Evolutionary conservation across 208 protist species (phyloP), one percentile per base, ranked within the genome.

Genomic region (Acanthamoeba healyi): DNA sequence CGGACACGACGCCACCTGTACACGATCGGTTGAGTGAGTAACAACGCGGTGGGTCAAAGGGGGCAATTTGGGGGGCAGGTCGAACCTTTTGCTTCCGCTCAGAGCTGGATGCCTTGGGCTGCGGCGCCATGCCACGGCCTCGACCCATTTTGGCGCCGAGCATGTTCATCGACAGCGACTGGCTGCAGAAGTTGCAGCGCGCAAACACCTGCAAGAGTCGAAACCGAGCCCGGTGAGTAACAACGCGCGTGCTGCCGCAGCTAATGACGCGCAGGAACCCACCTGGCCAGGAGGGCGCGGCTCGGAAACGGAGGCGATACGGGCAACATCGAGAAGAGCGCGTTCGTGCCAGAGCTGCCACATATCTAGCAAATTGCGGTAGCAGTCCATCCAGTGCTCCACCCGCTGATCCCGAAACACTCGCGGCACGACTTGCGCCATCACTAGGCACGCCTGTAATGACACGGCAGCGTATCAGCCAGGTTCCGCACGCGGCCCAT

Each of bases 321-420:
- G 63, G 34, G 77, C 70, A 22, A 94, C 95, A 54, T 98, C 97
- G 26, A 98, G 93, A 6, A 58, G 70, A 26, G 96, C 96, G 24
- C 97, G 86, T 29, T 94, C 86, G 54, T 97, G 93, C 96, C 96
- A 98, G 26, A 97, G 81, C 36, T 95, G 88, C 97, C 96, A 97
- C 22, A 79, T 65, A 63, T 98, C 96, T 3, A 98, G 92, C 2
- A 98, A 88, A 12, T 96, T 94, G 58, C 96, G 88, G 87, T 98
- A 98, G 46, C 91, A 79, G n/a, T 79, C 51, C 61, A 91, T 51
- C 94, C 95, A 96, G 29, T 86, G 87, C 24, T 49, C n/a, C 22
- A 94, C 94, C 26, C 89, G 65, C 61, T 65, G 82, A 32, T 95
- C 93, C 34, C 38, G 32, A 56, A 94, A 92, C n/a, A 38, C 26